Evolutionary conservation across 257 asterid species (phyloP).

Genomic region (Fraxinus pennsylvanica): DNA sequence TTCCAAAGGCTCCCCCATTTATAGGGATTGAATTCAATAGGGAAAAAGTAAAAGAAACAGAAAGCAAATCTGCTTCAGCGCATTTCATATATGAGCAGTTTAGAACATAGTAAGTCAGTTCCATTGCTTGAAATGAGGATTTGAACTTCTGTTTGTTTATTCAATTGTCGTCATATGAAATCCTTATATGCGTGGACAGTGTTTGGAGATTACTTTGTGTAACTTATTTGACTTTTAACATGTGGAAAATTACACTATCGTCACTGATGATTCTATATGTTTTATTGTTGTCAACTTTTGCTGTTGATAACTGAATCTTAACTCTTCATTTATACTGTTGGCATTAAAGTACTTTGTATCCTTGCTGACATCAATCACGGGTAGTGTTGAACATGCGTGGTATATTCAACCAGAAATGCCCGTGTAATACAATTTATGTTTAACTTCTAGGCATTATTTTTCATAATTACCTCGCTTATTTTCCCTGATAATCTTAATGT

Average conservation of each 20-base stretch:
- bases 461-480: too few relatives aligned
- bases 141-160: not conserved
- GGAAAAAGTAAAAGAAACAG: not conserved
- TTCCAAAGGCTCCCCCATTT: conserved; percentile 3
- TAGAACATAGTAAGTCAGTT: too few relatives aligned
- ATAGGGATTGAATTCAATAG: not conserved
- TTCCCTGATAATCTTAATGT: too few relatives aligned
- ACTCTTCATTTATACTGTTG: too few relatives aligned
- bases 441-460: too few relatives aligned
- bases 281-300: not conserved
- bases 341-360: not conserved
- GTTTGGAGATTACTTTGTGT: not conserved
- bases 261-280: not conserved
- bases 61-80: not conserved
- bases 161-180: not conserved
- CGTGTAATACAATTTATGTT: too few relatives aligned
- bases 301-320: not conserved
- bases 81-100: not conserved
- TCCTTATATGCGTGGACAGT: not conserved
- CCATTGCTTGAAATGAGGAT: not conserved
- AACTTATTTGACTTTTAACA: not conserved
- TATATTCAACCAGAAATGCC: too few relatives aligned
- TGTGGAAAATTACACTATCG: not conserved
- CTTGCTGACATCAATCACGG: not conserved
- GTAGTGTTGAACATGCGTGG: too few relatives aligned